phyloP scores from a whole-genome alignment of 257 asterid genomes.

The Oldenlandia corymbosa region DNA sequence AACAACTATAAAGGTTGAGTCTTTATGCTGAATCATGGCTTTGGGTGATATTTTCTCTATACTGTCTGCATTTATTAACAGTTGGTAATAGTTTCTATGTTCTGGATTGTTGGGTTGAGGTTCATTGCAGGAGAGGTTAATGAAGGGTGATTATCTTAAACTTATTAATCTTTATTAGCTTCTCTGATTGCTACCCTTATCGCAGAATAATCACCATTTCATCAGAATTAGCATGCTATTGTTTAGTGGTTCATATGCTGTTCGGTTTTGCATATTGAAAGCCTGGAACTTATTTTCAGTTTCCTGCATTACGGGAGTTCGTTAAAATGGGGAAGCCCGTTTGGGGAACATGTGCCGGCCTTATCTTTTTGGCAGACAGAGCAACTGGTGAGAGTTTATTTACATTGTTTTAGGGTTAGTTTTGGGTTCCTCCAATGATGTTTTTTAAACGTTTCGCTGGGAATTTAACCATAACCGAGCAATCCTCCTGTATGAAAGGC shows the following conservation, averaged over 20 bases:
- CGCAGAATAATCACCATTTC: not conserved
- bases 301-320: slow-evolving; percentile 91
- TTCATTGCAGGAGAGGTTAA: not conserved
- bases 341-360: slow-evolving; percentile 99
- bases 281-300: slow-evolving; percentile 37
- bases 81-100: not conserved
- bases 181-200: not conserved
- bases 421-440: not conserved
- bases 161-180: not conserved
- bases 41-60: too few species aligned
- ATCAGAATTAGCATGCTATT: not conserved
- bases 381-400: slow-evolving; percentile 53
- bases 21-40: not conserved
- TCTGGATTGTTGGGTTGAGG: not conserved
- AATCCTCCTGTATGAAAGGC: not conserved
- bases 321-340: slow-evolving; percentile 91
- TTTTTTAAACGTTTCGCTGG: not conserved
- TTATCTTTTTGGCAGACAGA: slow-evolving; percentile 84
- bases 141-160: not conserved
- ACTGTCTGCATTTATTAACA: not conserved
- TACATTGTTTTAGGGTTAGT: not conserved
- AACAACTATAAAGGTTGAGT: not conserved
- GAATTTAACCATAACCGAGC: not conserved
- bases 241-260: slow-evolving; percentile 1
- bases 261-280: not conserved